Evolutionary conservation across 768 basidiomycete species (phyloP).

Genomic region (Psilocybe tampanensis): DNA sequence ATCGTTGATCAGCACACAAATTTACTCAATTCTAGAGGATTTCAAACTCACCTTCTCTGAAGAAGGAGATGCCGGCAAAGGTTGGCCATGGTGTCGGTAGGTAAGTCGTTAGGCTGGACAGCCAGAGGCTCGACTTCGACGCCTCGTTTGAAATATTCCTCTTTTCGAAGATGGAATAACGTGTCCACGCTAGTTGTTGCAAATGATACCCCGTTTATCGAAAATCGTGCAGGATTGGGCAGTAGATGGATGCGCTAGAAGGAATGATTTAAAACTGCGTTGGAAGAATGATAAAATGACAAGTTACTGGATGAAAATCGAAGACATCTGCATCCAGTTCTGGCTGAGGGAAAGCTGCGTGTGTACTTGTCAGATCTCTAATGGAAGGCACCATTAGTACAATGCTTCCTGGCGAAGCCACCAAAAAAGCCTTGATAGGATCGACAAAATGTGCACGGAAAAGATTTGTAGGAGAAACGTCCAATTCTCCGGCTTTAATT

Average conservation of each 20-base stretch:
- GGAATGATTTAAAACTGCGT: not conserved
- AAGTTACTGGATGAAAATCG: conserved; percentile 53
- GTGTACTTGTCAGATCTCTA: conserved; percentile 76
- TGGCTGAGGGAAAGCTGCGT: conserved; percentile 85
- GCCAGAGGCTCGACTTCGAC: conserved; percentile 58
- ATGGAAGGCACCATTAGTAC: conserved; percentile 84
- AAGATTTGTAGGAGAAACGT: conserved; percentile 61
- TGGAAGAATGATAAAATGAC: not conserved
- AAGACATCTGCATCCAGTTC: conserved; percentile 50
- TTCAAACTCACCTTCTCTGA: conserved; percentile 71
- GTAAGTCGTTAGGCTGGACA: conserved; percentile 42
- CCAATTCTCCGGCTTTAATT: conserved; percentile 75
- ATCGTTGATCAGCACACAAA: too few species aligned
- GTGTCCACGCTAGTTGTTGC: conserved; percentile 84
- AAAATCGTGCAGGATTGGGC: conserved; percentile 86
- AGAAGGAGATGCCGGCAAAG: conserved; percentile 80
- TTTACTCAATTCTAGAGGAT: too few species aligned
- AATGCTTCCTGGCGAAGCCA: conserved; percentile 64
- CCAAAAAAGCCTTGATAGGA: conserved; percentile 58
- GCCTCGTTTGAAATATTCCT: conserved; percentile 74
- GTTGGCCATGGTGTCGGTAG: conserved; percentile 77
- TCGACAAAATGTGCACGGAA: conserved; percentile 68
- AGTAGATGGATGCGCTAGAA: conserved; percentile 73
- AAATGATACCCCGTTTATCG: conserved; percentile 83
- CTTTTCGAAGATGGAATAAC: conserved; percentile 85